Base-by-base conservation (phyloP, 805 yeast species). In the Scheffersomyces lignosus region DNA sequence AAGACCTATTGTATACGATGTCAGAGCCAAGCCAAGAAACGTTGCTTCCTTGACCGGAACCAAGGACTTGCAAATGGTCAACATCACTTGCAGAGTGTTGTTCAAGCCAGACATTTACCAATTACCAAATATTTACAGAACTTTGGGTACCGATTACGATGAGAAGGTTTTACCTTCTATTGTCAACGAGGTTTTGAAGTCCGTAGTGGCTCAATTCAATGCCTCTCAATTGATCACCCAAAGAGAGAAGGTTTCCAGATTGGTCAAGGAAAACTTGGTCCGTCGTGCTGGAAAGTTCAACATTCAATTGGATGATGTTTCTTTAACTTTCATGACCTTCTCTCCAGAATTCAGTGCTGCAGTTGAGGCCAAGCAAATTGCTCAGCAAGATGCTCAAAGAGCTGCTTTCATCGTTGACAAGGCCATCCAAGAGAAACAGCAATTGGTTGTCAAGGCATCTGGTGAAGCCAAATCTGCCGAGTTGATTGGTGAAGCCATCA, bases 401-500 rank as follows among this genome's bases (percentile, higher is more conserved):
- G 98, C 99, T 6, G 97, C 98, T 0, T 93, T 90, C 51, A 74
- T 93, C 29, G 99, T 93, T 36, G 99, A 93, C 64, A 87, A 89
- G 61, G 99, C 99, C 6, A 81, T 87, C 52, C 99, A 93, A 67
- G 98, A 93, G 70, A 93, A 93, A 64, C 98, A 93, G 67, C 95
- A 95, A 60, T 75, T 88, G 71, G 95, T 93, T 46, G 97, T 93
- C 40, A 88, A 85, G 64, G 98, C 99, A 9, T 87, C 88, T 63
- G 99, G 99, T 80, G 99, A 93, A 70, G 99, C 99, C 48, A 81
- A 87, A 60, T 86, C 96, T 36, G 99, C 99, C 23, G 95, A 90
- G 65, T 81, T 93, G 70, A 89, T 93, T 70, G 99, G 99, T 80
- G 99, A 93, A 48, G 98, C 99, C 37, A 91, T 93, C 64, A 93